A percentile compares a stretch with the other conserved stretches of the same genome.
These are phyloP conservation scores for Bonia amplexicaulis DNA, from an alignment of 176 grass and related monocot genomes.

Conservation along the genomic window DNA sequence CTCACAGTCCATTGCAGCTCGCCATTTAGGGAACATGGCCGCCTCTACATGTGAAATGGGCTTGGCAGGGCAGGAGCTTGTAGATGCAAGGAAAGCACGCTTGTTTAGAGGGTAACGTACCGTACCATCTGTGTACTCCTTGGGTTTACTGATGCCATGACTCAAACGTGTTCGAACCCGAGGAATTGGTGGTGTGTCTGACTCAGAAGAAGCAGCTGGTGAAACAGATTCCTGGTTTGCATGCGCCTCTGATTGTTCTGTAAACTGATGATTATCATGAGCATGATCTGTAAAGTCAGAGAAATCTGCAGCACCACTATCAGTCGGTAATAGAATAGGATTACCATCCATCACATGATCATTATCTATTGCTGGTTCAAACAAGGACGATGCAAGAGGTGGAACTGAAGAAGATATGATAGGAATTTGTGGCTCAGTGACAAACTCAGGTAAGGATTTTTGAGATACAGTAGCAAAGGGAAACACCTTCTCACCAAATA, in stretches of 20 bases:
- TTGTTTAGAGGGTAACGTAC: background rate
- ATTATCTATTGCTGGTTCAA: background rate
- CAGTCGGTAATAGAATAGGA: background rate
- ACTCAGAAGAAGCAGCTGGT: too few species aligned
- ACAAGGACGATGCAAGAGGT: background rate
- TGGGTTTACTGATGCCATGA: background rate
- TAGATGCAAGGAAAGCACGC: background rate
- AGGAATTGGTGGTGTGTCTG: background rate
- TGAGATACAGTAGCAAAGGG: background rate
- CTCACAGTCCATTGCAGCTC: background rate
- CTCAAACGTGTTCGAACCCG: fast-evolving
- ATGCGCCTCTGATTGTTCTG: too few species aligned
- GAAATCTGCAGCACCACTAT: background rate
- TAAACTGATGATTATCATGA: background rate
- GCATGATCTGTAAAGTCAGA: background rate
- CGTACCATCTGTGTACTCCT: background rate
- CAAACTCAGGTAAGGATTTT: fast-evolving
- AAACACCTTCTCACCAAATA: background rate
- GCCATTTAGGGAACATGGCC: background rate
- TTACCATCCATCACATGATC: background rate
- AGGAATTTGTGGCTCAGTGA: background rate
- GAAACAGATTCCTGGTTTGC: too few species aligned
- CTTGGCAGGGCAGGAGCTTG: fast-evolving
- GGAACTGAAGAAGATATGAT: fast-evolving
- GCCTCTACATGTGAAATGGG: background rate